phyloP scores from a whole-genome alignment of 2,329 filamentous ascomycete genomes.

The Aspergillus fumigatiaffinis region DNA sequence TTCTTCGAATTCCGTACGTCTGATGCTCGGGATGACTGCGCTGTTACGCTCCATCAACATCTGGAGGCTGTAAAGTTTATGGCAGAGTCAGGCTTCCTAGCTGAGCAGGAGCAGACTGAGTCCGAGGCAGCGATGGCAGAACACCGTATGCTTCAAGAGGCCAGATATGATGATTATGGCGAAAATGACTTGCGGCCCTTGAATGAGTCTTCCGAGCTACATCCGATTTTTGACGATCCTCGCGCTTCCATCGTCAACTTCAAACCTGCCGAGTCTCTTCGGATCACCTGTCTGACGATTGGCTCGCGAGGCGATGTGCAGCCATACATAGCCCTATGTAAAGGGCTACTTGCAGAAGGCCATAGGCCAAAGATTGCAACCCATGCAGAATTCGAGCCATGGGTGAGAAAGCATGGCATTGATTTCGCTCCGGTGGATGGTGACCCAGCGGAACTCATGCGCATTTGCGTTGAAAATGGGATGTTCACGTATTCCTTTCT shows the following conservation, averaged over 20 bases:
- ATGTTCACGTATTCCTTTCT: constrained; percentile 95
- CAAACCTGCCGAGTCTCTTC: constrained; percentile 74
- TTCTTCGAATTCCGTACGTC: constrained; percentile 87
- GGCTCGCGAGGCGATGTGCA: constrained; percentile 95
- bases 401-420: constrained; percentile 90
- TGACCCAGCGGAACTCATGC: constrained; percentile 91
- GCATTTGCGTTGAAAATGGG: constrained; percentile 91
- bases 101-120: constrained; percentile 64
- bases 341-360: constrained; percentile 80
- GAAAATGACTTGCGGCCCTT: constrained; percentile 24
- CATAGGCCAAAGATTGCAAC: constrained; percentile 86
- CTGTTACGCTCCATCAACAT: constrained; percentile 71
- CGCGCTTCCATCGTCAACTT: constrained; percentile 85
- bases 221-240: constrained; percentile 86
- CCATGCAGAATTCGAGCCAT: constrained; percentile 81
- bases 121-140: constrained; percentile 75
- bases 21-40: constrained; percentile 82
- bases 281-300: constrained; percentile 90
- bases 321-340: constrained; percentile 94
- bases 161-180: constrained; percentile 51
- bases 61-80: constrained; percentile 70
- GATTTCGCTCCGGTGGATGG: constrained; percentile 86
- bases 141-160: constrained; percentile 73
- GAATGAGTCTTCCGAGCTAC: constrained; percentile 44
- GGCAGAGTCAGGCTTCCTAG: constrained; percentile 64